phyloP scores from a whole-genome alignment of 495 filamentous ascomycete genomes.

The Penicillium canariense region DNA sequence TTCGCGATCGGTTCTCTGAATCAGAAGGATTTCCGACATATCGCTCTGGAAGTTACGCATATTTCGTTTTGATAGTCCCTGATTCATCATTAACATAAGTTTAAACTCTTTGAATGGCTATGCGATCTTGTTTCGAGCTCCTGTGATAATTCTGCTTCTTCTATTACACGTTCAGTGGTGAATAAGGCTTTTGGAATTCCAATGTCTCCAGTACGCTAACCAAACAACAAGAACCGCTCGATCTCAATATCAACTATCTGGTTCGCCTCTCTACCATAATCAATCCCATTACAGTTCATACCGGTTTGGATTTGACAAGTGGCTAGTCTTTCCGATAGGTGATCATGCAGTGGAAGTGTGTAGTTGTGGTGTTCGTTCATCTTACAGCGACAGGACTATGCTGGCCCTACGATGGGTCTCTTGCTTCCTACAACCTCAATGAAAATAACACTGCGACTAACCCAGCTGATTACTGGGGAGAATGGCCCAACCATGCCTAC shows the following conservation, averaged over 20 bases:
- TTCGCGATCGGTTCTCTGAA: too few species aligned
- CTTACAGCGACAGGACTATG: constrained; percentile 30
- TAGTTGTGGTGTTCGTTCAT: constrained; percentile 28
- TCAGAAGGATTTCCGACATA: too few species aligned
- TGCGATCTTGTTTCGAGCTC: too few species aligned
- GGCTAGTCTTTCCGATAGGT: neutral
- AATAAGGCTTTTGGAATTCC: neutral
- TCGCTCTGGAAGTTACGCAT: too few species aligned
- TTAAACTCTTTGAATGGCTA: too few species aligned
- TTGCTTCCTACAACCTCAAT: constrained; percentile 61
- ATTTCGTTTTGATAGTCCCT: too few species aligned
- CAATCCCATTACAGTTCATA: too few species aligned
- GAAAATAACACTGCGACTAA: constrained; percentile 55
- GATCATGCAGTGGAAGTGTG: constrained; percentile 36
- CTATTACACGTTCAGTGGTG: too few species aligned
- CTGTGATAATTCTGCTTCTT: too few species aligned
- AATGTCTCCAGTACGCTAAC: neutral
- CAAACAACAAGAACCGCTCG: neutral
- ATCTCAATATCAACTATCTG: neutral
- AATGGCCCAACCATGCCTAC: constrained; percentile 57
- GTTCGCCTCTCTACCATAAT: neutral
- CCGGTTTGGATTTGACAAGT: neutral
- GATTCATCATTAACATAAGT: too few species aligned
- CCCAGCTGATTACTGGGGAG: constrained; percentile 61
- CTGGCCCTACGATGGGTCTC: constrained; percentile 54